A percentile compares a stretch with the other conserved stretches of the same genome.
phyloP scores from a whole-genome alignment of 78 protist genomes.

The Monocercomonoides exilis region DNA sequence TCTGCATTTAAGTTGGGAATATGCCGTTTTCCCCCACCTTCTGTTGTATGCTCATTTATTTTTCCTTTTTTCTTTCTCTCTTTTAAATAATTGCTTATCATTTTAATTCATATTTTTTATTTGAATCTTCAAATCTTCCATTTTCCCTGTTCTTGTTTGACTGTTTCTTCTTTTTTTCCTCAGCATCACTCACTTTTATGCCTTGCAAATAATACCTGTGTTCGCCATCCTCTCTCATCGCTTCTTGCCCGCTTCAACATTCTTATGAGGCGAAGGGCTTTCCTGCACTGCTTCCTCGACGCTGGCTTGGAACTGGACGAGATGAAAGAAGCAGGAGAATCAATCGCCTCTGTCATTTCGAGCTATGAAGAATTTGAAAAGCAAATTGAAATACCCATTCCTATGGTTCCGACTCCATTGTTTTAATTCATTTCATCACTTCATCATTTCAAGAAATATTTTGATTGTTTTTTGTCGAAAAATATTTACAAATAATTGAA shows the following conservation, averaged over 20 bases:
- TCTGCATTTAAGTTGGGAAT: not conserved
- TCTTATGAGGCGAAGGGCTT: conserved; percentile 22
- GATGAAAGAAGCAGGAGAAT: not conserved
- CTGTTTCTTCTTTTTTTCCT: too few species aligned
- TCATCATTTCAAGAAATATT: not conserved
- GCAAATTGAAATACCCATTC: not conserved
- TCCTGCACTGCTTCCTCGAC: conserved; percentile 37
- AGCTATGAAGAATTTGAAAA: not conserved
- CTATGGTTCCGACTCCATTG: not conserved
- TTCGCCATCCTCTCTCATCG: not conserved
- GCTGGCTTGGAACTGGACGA: not conserved
- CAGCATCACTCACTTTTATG: conserved; percentile 32
- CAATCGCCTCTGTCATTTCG: not conserved
- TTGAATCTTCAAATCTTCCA: too few species aligned
- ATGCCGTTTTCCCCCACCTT: not conserved
- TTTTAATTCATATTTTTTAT: too few species aligned
- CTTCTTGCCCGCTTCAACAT: conserved; percentile 32
- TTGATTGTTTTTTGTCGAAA: too few species aligned
- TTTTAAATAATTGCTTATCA: too few species aligned
- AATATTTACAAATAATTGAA: too few species aligned
- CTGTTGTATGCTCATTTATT: not conserved
- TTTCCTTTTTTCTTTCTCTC: too few species aligned
- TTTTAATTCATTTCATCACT: not conserved
- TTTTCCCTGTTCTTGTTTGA: too few species aligned
- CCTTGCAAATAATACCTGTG: conserved; percentile 36